Conservation (phyloP, 2,329 filamentous ascomycete genomes). For the Fusarium algeriense region DNA sequence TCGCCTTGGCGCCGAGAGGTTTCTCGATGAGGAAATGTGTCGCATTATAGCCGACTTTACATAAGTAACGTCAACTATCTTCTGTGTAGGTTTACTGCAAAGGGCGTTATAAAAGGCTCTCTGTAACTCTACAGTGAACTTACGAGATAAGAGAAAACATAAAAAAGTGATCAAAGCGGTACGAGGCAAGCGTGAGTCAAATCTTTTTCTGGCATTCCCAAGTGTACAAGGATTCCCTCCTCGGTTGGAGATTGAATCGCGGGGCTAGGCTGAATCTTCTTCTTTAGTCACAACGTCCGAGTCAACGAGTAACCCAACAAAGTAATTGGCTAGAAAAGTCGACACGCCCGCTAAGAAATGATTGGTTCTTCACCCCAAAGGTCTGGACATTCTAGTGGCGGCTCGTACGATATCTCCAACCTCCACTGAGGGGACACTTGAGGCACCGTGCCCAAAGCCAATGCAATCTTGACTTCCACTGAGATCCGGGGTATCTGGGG, state of each 20-base stretch:
- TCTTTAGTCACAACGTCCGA: constrained; percentile 10
- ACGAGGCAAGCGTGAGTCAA: not conserved
- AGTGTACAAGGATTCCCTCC: not conserved
- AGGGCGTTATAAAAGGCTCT: not conserved
- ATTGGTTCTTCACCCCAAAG: not conserved
- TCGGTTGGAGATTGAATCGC: constrained; percentile 6
- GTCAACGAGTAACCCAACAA: not conserved
- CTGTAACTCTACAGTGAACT: too few relatives aligned
- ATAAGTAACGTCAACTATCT: not conserved
- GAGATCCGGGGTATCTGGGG: constrained; percentile 5
- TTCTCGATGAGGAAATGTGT: constrained; percentile 6
- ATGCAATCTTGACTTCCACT: not conserved
- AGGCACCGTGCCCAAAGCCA: not conserved
- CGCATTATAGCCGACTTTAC: not conserved
- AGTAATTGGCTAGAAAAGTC: constrained; percentile 1
- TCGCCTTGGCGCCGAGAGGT: constrained; percentile 10
- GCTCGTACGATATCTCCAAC: constrained; percentile 29
- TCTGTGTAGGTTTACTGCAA: not conserved
- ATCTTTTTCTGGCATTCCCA: not conserved
- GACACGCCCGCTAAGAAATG: not conserved
- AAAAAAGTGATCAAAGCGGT: not conserved
- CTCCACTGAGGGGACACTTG: constrained; percentile 13
- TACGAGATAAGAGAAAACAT: not conserved
- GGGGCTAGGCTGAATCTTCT: not conserved
- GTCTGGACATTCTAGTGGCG: not conserved